phyloP scores from a whole-genome alignment of 2,329 filamentous ascomycete species.

The Fusarium sp. region DNA sequence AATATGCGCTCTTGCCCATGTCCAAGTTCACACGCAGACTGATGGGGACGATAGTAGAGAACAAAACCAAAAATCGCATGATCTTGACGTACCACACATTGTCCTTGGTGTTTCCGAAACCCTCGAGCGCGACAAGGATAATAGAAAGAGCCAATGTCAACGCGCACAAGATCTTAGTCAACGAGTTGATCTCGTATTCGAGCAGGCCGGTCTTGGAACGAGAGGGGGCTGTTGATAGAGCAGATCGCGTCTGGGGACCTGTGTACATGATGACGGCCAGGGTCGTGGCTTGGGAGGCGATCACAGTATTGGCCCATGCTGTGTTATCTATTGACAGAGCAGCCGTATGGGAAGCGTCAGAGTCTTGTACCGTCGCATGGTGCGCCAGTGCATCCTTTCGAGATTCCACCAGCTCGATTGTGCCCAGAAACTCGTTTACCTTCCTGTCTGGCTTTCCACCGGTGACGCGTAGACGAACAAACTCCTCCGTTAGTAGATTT shows the following conservation, averaged over 20 bases:
- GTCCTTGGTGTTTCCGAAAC: constrained; percentile 73
- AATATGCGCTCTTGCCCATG: constrained; percentile 96
- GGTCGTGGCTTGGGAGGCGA: constrained; percentile 90
- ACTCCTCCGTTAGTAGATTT: constrained; percentile 74
- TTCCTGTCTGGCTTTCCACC: constrained; percentile 92
- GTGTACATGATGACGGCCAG: constrained; percentile 94
- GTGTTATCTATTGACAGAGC: constrained; percentile 95
- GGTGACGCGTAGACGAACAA: constrained; percentile 74
- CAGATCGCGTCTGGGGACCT: constrained; percentile 90
- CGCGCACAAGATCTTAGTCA: constrained; percentile 94
- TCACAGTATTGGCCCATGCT: constrained; percentile 97
- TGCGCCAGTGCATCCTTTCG: constrained; percentile 57
- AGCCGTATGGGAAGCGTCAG: constrained; percentile 62
- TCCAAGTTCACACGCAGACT: constrained; percentile 96
- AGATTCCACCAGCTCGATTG: constrained; percentile 75
- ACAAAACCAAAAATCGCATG: constrained; percentile 96
- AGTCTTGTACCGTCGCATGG: constrained; percentile 45
- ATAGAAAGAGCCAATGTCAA: constrained; percentile 88
- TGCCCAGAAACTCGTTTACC: constrained; percentile 95
- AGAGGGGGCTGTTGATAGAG: constrained; percentile 89
- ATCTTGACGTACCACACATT: constrained; percentile 94
- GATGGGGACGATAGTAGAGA: constrained; percentile 99
- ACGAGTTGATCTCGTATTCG: constrained; percentile 94
- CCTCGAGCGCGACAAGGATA: constrained; percentile 85
- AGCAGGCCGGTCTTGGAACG: constrained; percentile 93